Conservation (phyloP, 495 filamentous ascomycete genomes). For the Delitschia confertaspora region DNA sequence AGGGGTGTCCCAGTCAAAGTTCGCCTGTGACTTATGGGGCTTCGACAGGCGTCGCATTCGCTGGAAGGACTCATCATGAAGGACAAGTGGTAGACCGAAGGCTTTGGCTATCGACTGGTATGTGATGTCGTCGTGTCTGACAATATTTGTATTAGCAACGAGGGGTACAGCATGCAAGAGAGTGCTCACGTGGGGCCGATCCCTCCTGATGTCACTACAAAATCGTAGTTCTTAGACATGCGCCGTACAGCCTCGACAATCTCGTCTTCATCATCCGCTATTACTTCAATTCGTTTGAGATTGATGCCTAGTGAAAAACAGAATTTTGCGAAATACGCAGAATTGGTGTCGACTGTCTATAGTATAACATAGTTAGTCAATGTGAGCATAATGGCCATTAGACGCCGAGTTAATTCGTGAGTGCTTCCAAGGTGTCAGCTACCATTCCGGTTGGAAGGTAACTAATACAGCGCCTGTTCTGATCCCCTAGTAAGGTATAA, state of each 20-base stretch:
- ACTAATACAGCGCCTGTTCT: constrained; percentile 29
- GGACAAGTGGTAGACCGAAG: constrained; percentile 62
- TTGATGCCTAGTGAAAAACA: constrained; percentile 87
- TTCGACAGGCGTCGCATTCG: constrained; percentile 77
- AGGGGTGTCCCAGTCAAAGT: constrained; percentile 79
- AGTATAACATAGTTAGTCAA: constrained; percentile 4
- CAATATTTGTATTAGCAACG: constrained; percentile 4
- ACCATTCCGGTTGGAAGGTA: too few species aligned
- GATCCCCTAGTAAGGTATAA: background rate
- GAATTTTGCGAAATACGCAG: constrained; percentile 80
- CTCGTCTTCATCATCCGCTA: constrained; percentile 80
- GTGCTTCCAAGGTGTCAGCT: too few species aligned
- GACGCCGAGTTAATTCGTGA: too few species aligned
- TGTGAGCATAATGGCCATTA: constrained; percentile 8
- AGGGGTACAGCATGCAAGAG: constrained; percentile 4
- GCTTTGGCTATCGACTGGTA: constrained; percentile 90
- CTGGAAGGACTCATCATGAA: constrained; percentile 65
- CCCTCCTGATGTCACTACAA: constrained; percentile 87
- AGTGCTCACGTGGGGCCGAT: constrained; percentile 78
- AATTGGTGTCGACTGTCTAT: constrained; percentile 85
- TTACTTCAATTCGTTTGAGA: constrained; percentile 82
- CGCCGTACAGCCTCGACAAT: constrained; percentile 79
- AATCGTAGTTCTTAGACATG: constrained; percentile 83
- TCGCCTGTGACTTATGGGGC: constrained; percentile 57
- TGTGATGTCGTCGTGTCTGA: constrained; percentile 92